Evolutionary conservation across 345 rosid genomes (phyloP), one percentile per base, ranked within the genome.

Genomic region (Stellera chamaejasme): DNA sequence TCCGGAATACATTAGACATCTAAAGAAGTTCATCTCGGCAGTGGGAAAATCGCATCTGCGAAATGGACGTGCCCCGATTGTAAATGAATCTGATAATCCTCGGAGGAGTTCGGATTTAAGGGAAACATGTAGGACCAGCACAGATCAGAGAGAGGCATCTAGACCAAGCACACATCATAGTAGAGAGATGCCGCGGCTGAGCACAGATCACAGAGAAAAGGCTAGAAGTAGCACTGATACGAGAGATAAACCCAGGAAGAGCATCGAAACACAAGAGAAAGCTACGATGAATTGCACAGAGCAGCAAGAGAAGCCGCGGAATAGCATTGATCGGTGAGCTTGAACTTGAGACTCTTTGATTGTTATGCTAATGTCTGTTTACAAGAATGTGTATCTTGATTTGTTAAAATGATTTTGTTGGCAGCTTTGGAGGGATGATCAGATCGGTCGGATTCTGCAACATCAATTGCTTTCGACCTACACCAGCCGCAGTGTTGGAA

Each of bases 361-460:
- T 19, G 23, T 19, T 19, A 19, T 45, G 44, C 26, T 43, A 11
- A 36, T 10, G 46, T 14, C 25, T n/a, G 6, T 27, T 9, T 45
- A 36, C 2, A 48, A 41, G 10, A n/a, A 23, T 36, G 19, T 54
- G 49, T 56, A 36, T 66, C 42, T 48, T 52, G 63, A 61, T 57
- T 43, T 47, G 15, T 61, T 46, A 5, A 13, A 50, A 49, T 61
- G 36, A 45, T 50, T 62, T 13, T 67, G 49, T 32, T 75, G 69
- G 77, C 84, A 88, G 97, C 64, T 79, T 91, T 60, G 96, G 98
- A 44, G 80, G 46, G 62, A 88, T 88, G 78, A 81, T 84, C 75
- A 84, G 96, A 69, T 86, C 97, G 2, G 98, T 91, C 19, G 75
- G 89, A 65, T 69, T 88, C 14, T 82, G 96, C 89, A 88, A 88